Base-by-base conservation (phyloP, 2,329 filamentous ascomycete species). In the Colletotrichum euphorbiae region DNA sequence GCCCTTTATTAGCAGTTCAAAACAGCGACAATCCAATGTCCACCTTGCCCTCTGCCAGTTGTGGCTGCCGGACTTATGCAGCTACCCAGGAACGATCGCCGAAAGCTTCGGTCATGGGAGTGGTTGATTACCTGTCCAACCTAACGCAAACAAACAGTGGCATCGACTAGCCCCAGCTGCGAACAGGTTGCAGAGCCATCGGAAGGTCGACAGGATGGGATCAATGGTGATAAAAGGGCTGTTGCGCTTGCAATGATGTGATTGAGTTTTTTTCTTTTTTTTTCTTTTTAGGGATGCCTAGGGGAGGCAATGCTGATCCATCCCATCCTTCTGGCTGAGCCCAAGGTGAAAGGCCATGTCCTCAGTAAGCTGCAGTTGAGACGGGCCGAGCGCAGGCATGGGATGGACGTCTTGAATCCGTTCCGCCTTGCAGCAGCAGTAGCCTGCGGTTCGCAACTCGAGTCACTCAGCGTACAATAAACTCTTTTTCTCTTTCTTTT, bases 91-190 rank as follows among this genome's bases (percentile, higher is more conserved):
- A 67, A 50, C 33, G 50, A 62, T 67, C 48, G 38, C 28, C 51
- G 36, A 17, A 9, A 28, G 5, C 21, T 17, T 40, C n/a, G 21
- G 6, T 19, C 12, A 15, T 28, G 51, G 40, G 38, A 17, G 12
- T 52, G 38, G 45, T 46, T 24, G 24, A 38, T 38, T 15, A 15
- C 11, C 42, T 43, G 19, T 43, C 63, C 17, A 31, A 62, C 43
- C 63, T 13, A 31, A 62, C 43, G 51, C 58, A 62, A 42, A 50
- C 36, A 62, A 46, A 62, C 40, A 36, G 15, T 62, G 59, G n/a
- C 46, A 52, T 43, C 19, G 31, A 6, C 31, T 28, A 28, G 28
- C 28, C 28, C 28, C 28, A 28, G 28, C 28, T 28, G 28, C 28
- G 28, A 28, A 7, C 45, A 24, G 56, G 31, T 21, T 6, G 33